Evolutionary conservation across 768 basidiomycete species (phyloP).

Genomic region (Rhodotorula toruloides): DNA sequence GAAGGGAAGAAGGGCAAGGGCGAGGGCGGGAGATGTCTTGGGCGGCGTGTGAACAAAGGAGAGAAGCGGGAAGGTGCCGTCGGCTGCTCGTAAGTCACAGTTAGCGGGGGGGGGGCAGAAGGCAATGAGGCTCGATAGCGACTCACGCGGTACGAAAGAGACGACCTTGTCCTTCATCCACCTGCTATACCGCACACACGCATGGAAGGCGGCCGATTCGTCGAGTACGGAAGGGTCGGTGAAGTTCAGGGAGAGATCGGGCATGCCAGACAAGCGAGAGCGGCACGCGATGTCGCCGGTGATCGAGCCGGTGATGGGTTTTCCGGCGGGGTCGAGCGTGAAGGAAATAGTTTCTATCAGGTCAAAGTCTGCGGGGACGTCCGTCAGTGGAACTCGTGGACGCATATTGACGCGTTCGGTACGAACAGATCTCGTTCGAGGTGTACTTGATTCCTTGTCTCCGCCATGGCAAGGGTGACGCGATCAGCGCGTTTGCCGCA

Average conservation of each 20-base stretch:
- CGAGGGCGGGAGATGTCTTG: constrained; percentile 11
- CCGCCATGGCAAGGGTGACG: constrained; percentile 35
- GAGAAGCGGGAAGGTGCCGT: constrained; percentile 26
- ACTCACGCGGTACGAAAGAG: constrained; percentile 35
- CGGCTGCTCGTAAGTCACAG: constrained; percentile 7
- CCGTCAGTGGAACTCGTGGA: background rate
- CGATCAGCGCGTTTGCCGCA: constrained; percentile 24
- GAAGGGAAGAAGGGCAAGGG: constrained; percentile 27
- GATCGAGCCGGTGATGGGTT: constrained; percentile 16
- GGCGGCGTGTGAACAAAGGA: constrained; percentile 19
- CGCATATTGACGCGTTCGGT: background rate
- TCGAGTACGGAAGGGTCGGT: constrained; percentile 25
- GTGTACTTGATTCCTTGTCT: constrained; percentile 33
- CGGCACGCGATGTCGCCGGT: constrained; percentile 24
- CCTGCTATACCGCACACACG: constrained; percentile 23
- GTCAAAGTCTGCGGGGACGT: constrained; percentile 30
- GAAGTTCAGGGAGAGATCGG: constrained; percentile 27
- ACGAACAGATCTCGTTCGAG: constrained; percentile 37
- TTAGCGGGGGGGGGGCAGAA: background rate
- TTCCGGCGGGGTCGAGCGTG: constrained; percentile 13
- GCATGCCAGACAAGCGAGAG: constrained; percentile 32
- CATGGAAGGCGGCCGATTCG: constrained; percentile 27
- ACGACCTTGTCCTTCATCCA: constrained; percentile 36
- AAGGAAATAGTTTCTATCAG: constrained; percentile 19
- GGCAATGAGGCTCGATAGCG: background rate